These are phyloP conservation scores for Porogramme epimiltina DNA, from an alignment of 1,284 basidiomycete species.

Conservation along the genomic window DNA sequence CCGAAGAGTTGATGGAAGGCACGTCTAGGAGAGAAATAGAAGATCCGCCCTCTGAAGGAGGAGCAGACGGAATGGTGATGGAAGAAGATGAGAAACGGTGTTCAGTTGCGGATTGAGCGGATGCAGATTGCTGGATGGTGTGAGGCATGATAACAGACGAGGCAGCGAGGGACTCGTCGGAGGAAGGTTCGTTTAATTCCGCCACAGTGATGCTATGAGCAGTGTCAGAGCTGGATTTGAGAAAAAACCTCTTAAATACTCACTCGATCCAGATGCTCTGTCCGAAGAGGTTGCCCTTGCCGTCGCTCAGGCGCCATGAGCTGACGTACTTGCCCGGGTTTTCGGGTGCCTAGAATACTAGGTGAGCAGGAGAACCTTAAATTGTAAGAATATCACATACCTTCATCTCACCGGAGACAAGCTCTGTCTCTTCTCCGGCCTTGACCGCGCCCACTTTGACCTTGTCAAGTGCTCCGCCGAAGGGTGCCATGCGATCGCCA, in stretches of 20 bases:
- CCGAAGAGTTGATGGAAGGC: conserved; percentile 48
- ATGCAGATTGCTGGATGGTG: conserved; percentile 28
- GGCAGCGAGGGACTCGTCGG: conserved; percentile 52
- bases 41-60: conserved; percentile 45
- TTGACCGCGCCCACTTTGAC: conserved; percentile 55
- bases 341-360: conserved; percentile 62
- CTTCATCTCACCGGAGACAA: conserved; percentile 77
- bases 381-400: conserved; percentile 32
- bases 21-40: conserved; percentile 65
- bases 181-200: conserved; percentile 45
- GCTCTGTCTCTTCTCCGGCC: conserved; percentile 58
- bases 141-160: conserved; percentile 74
- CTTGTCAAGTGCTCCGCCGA: conserved; percentile 33
- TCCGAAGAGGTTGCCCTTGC: conserved; percentile 63
- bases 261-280: conserved; percentile 79
- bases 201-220: conserved; percentile 60
- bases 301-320: conserved; percentile 74
- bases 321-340: conserved; percentile 68
- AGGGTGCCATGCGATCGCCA: conserved; percentile 50
- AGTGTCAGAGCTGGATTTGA: conserved; percentile 9
- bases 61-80: conserved; percentile 37
- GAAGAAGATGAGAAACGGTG: conserved; percentile 26
- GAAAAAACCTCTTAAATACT: conserved; percentile 21
- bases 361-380: neutral
- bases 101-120: conserved; percentile 21